A percentile compares a stretch with the other conserved stretches of the same genome.
phyloP scores from a whole-genome alignment of 2,329 filamentous ascomycete species.

The Sporothrix humicola region DNA sequence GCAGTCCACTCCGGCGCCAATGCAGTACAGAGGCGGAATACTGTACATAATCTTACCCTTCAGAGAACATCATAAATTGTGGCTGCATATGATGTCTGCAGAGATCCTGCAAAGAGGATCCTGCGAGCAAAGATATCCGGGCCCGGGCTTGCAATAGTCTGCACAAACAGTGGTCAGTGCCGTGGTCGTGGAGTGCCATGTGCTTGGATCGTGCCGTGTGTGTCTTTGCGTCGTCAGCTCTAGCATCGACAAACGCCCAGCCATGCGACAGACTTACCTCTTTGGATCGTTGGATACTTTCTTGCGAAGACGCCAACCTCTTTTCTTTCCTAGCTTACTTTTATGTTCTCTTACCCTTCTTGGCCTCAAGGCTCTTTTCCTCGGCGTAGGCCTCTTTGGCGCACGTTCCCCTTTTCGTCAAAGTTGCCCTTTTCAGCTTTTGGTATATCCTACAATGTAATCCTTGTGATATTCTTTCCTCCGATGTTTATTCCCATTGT shows the following conservation, averaged over 20 bases:
- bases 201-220: not conserved
- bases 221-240: conserved; percentile 2
- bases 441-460: not conserved
- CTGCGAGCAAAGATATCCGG: not conserved
- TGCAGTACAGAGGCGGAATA: not conserved
- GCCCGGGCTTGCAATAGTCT: not conserved
- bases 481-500: not conserved
- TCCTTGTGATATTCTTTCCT: not conserved
- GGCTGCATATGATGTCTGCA: not conserved
- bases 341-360: not conserved
- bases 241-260: not conserved
- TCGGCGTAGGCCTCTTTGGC: conserved; percentile 6
- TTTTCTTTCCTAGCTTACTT: not conserved
- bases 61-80: not conserved
- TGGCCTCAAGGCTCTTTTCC: not conserved
- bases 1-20: conserved; percentile 9
- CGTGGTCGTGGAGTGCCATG: conserved; percentile 8
- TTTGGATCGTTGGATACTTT: not conserved
- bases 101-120: not conserved
- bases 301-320: not conserved
- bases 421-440: not conserved
- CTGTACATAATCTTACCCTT: too few species aligned
- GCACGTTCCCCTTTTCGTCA: conserved; percentile 12
- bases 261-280: conserved; percentile 8
- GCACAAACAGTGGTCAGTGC: conserved; percentile 1